Conservation (phyloP, 106 monocot genomes). For the Alisma plantagoaquatica region DNA sequence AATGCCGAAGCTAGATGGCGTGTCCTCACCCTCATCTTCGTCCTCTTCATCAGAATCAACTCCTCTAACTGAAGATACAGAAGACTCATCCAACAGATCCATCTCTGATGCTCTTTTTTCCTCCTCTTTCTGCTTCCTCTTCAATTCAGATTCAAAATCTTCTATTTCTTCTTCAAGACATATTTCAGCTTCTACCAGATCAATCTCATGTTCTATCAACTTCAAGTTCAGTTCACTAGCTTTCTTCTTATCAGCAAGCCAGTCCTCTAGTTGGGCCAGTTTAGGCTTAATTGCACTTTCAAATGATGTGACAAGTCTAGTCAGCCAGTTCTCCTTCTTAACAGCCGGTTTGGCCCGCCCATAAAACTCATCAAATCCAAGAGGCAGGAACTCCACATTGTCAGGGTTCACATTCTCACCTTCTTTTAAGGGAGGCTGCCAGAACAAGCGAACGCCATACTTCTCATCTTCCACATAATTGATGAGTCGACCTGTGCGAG, state of each 20-base stretch:
- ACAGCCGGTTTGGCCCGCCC: constrained; percentile 18
- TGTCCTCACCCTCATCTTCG: constrained; percentile 45
- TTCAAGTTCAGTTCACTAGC: constrained; percentile 43
- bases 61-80: too few relatives aligned
- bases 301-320: constrained; percentile 17
- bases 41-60: constrained; percentile 28
- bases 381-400: constrained; percentile 55
- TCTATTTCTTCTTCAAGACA: constrained; percentile 65
- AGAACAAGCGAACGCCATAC: constrained; percentile 67
- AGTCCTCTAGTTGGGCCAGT: constrained; percentile 41
- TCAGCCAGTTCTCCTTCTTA: constrained; percentile 30
- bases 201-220: constrained; percentile 56
- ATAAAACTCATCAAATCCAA: constrained; percentile 68
- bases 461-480: constrained; percentile 77
- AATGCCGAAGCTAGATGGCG: constrained; percentile 63
- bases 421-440: constrained; percentile 65
- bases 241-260: constrained; percentile 63
- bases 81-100: constrained; percentile 6
- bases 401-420: constrained; percentile 65
- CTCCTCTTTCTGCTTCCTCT: constrained; percentile 71
- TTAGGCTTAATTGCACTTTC: constrained; percentile 40
- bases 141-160: constrained; percentile 53
- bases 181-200: constrained; percentile 65
- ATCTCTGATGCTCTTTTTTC: constrained; percentile 27
- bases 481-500: constrained; percentile 61